phyloP scores from a whole-genome alignment of 1,284 basidiomycete species.

The Cerrena zonata region DNA sequence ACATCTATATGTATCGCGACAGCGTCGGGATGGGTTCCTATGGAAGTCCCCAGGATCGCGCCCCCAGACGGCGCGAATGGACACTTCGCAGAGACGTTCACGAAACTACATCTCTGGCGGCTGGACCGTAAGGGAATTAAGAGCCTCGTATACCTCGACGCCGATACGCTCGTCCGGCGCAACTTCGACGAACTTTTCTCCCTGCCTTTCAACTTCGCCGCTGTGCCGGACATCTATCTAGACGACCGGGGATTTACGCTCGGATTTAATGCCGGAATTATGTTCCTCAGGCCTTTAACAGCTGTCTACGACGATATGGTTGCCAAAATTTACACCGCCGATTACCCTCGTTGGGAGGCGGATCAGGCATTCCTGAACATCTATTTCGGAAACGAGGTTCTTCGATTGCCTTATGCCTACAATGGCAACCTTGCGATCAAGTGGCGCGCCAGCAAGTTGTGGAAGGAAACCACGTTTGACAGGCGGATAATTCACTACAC shows the following conservation, averaged over 20 bases:
- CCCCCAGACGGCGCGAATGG: slow-evolving; percentile 34
- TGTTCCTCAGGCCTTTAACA: slow-evolving; percentile 32
- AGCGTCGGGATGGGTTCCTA: slow-evolving; percentile 35
- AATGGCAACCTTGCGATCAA: slow-evolving; percentile 44
- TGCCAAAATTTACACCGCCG: slow-evolving; percentile 25
- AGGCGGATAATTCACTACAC: slow-evolving; percentile 4
- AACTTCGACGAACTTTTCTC: slow-evolving; percentile 44
- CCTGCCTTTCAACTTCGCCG: slow-evolving; percentile 38
- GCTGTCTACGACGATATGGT: slow-evolving; percentile 31
- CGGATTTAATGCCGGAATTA: slow-evolving; percentile 39
- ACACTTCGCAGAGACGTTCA: slow-evolving; percentile 39
- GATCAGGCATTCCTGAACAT: slow-evolving; percentile 44
- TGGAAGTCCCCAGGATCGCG: slow-evolving; percentile 32
- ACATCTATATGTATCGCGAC: slow-evolving; percentile 36
- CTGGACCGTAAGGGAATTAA: slow-evolving; percentile 32
- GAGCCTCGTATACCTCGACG: slow-evolving; percentile 37
- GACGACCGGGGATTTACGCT: slow-evolving; percentile 32
- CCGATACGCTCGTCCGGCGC: slow-evolving; percentile 36
- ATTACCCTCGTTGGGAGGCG: slow-evolving; percentile 30
- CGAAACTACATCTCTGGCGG: slow-evolving; percentile 40
- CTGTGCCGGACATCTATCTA: slow-evolving; percentile 37
- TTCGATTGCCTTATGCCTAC: slow-evolving; percentile 40
- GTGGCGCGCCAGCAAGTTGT: slow-evolving; percentile 13
- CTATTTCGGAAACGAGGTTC: slow-evolving; percentile 35
- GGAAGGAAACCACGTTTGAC: neutral